Evolutionary conservation across 257 asterid species (phyloP).

Genomic region (Nicotiana knightiana): DNA sequence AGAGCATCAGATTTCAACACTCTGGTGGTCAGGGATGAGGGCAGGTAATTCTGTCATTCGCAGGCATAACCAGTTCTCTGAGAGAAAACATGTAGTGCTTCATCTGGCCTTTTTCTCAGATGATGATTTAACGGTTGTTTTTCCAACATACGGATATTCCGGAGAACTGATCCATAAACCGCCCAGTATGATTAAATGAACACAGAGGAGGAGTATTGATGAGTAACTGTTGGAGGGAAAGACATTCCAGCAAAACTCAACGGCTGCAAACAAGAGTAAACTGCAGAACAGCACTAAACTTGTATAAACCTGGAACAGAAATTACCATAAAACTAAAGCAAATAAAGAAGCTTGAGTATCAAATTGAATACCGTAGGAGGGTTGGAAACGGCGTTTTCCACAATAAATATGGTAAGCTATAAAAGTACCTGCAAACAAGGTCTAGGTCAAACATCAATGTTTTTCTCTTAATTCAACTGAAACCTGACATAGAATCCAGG

Average conservation of each 20-base stretch:
- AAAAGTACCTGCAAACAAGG: slow-evolving; percentile 68
- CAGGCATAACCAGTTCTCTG: background rate
- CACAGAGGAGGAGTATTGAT: slow-evolving; percentile 55
- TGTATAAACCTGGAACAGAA: background rate
- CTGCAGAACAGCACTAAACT: slow-evolving; percentile 33
- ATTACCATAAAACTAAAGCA: background rate
- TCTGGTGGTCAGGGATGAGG: background rate
- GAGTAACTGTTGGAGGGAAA: slow-evolving; percentile 73
- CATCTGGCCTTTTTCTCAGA: slow-evolving; percentile 33
- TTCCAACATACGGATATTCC: slow-evolving; percentile 46
- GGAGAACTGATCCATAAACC: slow-evolving; percentile 66
- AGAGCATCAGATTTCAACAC: background rate
- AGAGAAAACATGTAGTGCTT: background rate
- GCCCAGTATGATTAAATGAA: slow-evolving; percentile 48
- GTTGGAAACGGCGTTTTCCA: slow-evolving; percentile 84
- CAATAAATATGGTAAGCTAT: slow-evolving; percentile 73
- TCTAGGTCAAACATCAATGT: background rate
- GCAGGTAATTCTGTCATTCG: background rate
- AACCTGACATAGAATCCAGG: background rate
- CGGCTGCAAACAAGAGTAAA: slow-evolving; percentile 43
- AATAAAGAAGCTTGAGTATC: background rate
- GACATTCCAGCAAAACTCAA: slow-evolving; percentile 84
- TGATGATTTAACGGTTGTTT: slow-evolving; percentile 19
- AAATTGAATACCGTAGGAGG: slow-evolving; percentile 44
- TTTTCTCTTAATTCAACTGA: background rate